phyloP scores from a whole-genome alignment of 805 yeast genomes.

The Yamadazyma takamatsuzukensis region DNA sequence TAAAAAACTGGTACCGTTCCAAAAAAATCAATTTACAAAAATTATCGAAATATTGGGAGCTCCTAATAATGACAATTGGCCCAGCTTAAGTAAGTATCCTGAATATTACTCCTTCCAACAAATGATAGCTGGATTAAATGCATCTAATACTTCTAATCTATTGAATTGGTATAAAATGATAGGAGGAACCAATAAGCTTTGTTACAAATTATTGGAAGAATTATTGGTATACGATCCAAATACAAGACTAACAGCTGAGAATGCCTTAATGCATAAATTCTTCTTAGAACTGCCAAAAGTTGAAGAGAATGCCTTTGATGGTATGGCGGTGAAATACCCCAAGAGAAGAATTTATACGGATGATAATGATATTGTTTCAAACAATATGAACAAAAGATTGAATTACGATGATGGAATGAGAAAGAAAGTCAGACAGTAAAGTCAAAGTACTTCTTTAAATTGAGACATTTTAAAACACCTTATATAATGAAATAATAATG shows the following conservation, averaged over 20 bases:
- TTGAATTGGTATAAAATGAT: conserved; percentile 83
- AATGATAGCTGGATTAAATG: conserved; percentile 34
- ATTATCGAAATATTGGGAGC: conserved; percentile 92
- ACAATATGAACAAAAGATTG: conserved; percentile 11
- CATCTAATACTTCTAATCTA: conserved; percentile 63
- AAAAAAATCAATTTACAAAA: conserved; percentile 85
- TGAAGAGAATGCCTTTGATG: conserved; percentile 74
- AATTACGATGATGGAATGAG: conserved; percentile 20
- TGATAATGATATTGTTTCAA: conserved; percentile 67
- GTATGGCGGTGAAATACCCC: conserved; percentile 73
- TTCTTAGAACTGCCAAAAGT: conserved; percentile 71
- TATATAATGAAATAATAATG: too few species aligned
- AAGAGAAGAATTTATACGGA: conserved; percentile 81
- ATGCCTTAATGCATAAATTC: conserved; percentile 73
- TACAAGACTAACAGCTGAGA: conserved; percentile 70
- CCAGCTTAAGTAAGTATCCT: conserved; percentile 73
- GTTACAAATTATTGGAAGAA: conserved; percentile 60
- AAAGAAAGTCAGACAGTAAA: conserved; percentile 16
- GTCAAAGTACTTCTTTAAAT: not conserved
- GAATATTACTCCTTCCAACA: conserved; percentile 58
- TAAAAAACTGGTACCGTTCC: conserved; percentile 91
- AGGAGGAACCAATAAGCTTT: conserved; percentile 69
- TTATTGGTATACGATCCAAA: conserved; percentile 83
- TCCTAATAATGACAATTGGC: conserved; percentile 79
- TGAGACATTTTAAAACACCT: not conserved